Evolutionary conservation across 2,329 filamentous ascomycete species (phyloP).

Genomic region (Purpureocillium takamizusanense): DNA sequence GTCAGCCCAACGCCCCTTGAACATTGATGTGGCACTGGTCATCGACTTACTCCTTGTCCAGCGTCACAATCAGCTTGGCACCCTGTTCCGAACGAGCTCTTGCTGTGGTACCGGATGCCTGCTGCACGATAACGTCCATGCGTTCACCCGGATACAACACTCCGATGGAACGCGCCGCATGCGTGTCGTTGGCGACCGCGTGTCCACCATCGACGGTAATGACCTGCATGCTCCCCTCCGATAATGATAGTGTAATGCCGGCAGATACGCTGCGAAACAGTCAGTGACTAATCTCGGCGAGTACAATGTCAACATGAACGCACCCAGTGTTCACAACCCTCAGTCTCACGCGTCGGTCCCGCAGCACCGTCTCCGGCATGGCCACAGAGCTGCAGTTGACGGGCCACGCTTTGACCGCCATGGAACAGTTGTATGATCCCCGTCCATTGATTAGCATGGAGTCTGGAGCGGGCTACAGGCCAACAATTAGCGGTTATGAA

Average conservation of each 20-base stretch:
- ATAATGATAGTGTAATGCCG: conserved; percentile 3
- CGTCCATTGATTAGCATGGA: conserved; percentile 30
- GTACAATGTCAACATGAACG: not conserved
- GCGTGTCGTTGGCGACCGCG: conserved; percentile 5
- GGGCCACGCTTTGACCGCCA: conserved; percentile 8
- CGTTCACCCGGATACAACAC: conserved; percentile 13
- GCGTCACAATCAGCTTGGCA: conserved; percentile 4
- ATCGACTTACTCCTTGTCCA: conserved; percentile 8
- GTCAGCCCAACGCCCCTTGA: not conserved
- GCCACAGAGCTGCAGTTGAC: conserved; percentile 6
- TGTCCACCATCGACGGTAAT: conserved; percentile 11
- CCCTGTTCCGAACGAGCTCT: not conserved
- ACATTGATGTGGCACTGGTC: too few relatives aligned
- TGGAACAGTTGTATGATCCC: conserved; percentile 11
- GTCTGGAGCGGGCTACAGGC: conserved; percentile 27
- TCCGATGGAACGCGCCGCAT: conserved; percentile 7
- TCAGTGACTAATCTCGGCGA: not conserved
- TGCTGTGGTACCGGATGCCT: not conserved
- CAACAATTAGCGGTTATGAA: conserved; percentile 19
- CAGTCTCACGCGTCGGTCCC: conserved; percentile 6
- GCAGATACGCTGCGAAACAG: conserved; percentile 2
- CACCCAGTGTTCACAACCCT: conserved; percentile 12
- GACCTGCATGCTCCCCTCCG: conserved; percentile 6
- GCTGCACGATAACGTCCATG: conserved; percentile 9
- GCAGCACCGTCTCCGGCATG: conserved; percentile 5